Percentiles rank a stretch among this genome's conserved stretches.
Conservation (phyloP, 208 protist species). For the Porcisia deanei region DNA sequence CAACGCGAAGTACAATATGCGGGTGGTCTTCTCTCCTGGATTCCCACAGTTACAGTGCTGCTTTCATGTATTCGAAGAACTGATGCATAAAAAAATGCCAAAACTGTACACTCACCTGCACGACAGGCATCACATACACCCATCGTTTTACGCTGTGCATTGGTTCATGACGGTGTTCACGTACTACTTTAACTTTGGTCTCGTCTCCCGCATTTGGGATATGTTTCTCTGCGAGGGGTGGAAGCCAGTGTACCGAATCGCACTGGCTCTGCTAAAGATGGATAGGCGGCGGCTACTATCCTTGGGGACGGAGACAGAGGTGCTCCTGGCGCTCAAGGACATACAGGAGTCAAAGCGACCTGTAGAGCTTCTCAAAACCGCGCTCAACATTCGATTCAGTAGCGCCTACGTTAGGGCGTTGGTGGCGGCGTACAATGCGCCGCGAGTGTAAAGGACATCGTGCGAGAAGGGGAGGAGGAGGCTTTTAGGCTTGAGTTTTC, state of each 20-base stretch:
- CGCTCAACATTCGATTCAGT: conserved; percentile 76
- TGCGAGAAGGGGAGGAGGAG: neutral
- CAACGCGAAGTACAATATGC: conserved; percentile 54
- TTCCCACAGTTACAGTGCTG: conserved; percentile 76
- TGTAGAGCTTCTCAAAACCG: conserved; percentile 44
- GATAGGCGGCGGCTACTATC: conserved; percentile 49
- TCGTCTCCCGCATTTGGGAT: conserved; percentile 89
- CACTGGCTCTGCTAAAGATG: conserved; percentile 74
- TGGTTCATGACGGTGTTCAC: conserved; percentile 91
- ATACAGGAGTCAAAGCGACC: conserved; percentile 72
- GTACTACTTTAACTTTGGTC: conserved; percentile 79
- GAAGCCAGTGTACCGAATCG: conserved; percentile 89
- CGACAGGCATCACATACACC: conserved; percentile 35
- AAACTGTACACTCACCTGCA: conserved; percentile 42
- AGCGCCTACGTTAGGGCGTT: conserved; percentile 40
- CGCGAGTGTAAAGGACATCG: neutral
- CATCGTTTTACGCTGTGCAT: conserved; percentile 71
- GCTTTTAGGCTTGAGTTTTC: neutral
- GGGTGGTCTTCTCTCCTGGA: conserved; percentile 61
- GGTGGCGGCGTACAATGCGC: conserved; percentile 22
- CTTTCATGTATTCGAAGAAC: conserved; percentile 68
- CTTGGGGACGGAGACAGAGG: conserved; percentile 42
- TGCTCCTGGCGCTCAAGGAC: conserved; percentile 61
- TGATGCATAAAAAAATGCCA: conserved; percentile 56
- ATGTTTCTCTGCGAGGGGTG: conserved; percentile 93